phyloP scores from a whole-genome alignment of 257 asterid species.

The Penstemon newberryi region DNA sequence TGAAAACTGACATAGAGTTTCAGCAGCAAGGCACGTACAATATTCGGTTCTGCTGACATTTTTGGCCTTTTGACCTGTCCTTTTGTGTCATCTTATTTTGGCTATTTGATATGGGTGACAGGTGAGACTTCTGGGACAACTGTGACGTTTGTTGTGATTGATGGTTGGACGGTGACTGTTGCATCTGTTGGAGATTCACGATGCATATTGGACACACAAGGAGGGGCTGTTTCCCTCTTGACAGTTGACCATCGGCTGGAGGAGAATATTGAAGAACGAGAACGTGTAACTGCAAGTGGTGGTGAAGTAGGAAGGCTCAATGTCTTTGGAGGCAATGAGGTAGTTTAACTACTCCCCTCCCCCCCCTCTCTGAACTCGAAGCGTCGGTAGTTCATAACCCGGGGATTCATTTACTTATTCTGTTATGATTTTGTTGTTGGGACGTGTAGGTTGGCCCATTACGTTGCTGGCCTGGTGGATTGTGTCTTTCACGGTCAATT shows the following conservation, averaged over 20 bases:
- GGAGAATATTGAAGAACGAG: constrained; percentile 91
- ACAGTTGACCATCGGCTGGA: constrained; percentile 95
- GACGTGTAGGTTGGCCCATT: constrained; percentile 86
- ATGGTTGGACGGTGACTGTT: constrained; percentile 97
- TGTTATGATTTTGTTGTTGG: constrained; percentile 22
- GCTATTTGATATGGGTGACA: constrained; percentile 35
- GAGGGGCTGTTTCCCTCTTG: constrained; percentile 82
- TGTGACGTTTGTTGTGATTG: constrained; percentile 90
- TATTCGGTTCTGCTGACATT: not conserved
- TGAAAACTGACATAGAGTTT: constrained; percentile 94
- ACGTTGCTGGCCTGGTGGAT: constrained; percentile 99
- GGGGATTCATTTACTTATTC: not conserved
- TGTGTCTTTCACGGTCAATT: constrained; percentile 96
- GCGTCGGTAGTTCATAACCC: not conserved
- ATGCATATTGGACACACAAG: constrained; percentile 90
- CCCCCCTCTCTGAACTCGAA: not conserved
- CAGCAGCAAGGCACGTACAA: constrained; percentile 64
- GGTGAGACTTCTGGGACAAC: constrained; percentile 99
- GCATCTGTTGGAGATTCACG: constrained; percentile 99
- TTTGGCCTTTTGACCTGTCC: constrained; percentile 2
- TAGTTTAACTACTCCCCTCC: constrained; percentile 22
- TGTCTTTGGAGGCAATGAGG: constrained; percentile 91
- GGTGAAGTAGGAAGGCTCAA: constrained; percentile 97
- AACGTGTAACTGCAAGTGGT: constrained; percentile 97
- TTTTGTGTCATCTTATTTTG: constrained; percentile 27